Conservation (phyloP, 2,329 filamentous ascomycete species). For the Plenodomus biglobosus region DNA sequence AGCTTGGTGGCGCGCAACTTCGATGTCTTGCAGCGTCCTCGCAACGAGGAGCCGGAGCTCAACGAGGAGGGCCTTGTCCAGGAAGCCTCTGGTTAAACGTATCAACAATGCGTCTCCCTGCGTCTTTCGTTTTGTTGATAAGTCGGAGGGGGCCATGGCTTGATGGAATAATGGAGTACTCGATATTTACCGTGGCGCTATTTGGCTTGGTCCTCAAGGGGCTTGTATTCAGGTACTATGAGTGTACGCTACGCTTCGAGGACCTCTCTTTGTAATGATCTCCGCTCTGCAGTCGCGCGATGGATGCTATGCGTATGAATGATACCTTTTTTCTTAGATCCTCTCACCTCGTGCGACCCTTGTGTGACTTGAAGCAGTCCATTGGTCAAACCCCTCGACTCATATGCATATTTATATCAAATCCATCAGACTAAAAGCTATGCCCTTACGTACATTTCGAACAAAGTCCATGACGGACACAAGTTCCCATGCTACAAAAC, state of each 20-base stretch:
- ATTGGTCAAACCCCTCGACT: not conserved
- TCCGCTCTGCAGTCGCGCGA: slow-evolving; percentile 22
- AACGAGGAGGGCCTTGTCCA: slow-evolving; percentile 41
- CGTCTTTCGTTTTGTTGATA: not conserved
- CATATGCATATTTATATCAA: too few relatives aligned
- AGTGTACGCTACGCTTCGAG: slow-evolving; percentile 25
- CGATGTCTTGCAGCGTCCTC: slow-evolving; percentile 36
- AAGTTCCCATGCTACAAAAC: not conserved
- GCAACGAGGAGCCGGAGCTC: slow-evolving; percentile 23
- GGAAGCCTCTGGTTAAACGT: slow-evolving; percentile 26
- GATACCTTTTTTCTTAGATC: slow-evolving; percentile 16
- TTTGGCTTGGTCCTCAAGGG: slow-evolving; percentile 2
- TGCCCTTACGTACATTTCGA: too few relatives aligned
- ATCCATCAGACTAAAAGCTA: too few relatives aligned
- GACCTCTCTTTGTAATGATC: slow-evolving; percentile 30
- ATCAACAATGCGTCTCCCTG: not conserved
- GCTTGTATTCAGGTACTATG: slow-evolving; percentile 2
- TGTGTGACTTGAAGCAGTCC: not conserved
- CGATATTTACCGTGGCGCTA: slow-evolving; percentile 8
- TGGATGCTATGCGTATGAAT: slow-evolving; percentile 6
- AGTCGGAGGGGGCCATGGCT: not conserved
- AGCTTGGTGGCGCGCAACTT: slow-evolving; percentile 75
- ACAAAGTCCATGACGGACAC: not conserved
- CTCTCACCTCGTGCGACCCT: too few relatives aligned
- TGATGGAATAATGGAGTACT: not conserved